Evolutionary conservation across 2,329 filamentous ascomycete species (phyloP), one percentile per base, ranked within the genome.

Genomic region (Botrytis porri): DNA sequence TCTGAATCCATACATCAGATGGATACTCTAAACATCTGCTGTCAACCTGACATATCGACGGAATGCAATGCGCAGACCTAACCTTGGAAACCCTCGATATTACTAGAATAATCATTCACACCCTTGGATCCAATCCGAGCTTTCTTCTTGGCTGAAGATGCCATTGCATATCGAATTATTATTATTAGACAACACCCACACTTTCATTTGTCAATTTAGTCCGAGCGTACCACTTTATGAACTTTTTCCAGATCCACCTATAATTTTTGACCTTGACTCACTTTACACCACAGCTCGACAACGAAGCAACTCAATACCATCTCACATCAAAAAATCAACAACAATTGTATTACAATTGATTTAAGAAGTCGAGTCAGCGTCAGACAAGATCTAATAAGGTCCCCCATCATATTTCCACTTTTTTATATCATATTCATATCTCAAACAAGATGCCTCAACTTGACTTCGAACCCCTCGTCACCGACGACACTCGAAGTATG

Each of bases 401-500:
- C 25, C 51, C 25, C 14, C 45, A 41, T 37, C 35, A 29, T 10
- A 39, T 54, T 22, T 39, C 45, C 4, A 0, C 22, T 4, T n/a
- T n/a, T 61, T 69, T 39, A 59, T 37, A 51, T 63, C 67, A 62
- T 37, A 35, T 62, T 51, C 14, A 57, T 9, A 29, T 57, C 14
- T 29, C 60, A 41, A 69, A 41, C 73, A 78, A 75, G 70, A 81
- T 81, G 79, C 77, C 80, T 75, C 75, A 73, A 45, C 72, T 80
- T 35, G 77, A 79, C 37, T 76, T 79, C n/a, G 72, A 77, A 70
- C 73, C 75, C 45, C 77, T 81, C 75, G 78, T 82, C 66, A 83
- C 81, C 77, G 86, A 87, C 80, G 86, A 87, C 79, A 85, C 86
- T 78, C 85, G 86, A 81, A 84, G 86, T 87, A 83, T 76, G 81